A percentile compares a stretch with the other conserved stretches of the same genome.
Evolutionary conservation across 2,329 filamentous ascomycete species (phyloP).

Genomic region (Albifimbria verrucaria): DNA sequence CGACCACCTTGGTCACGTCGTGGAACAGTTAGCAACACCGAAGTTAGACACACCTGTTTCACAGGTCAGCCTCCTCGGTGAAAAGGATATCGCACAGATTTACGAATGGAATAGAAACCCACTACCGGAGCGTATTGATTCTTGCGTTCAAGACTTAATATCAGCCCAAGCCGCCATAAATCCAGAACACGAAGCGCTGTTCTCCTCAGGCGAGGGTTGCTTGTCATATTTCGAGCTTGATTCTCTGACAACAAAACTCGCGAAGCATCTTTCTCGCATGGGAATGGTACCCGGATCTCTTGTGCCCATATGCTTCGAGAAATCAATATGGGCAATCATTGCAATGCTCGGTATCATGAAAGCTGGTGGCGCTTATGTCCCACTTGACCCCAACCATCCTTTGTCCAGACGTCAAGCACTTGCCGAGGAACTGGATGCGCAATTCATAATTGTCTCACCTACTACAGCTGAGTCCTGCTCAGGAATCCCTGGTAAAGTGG

Average conservation of each 20-base stretch:
- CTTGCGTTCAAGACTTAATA: background rate
- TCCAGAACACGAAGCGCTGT: too few species aligned
- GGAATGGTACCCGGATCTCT: conserved; percentile 13
- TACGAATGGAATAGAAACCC: background rate
- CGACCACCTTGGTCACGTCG: background rate
- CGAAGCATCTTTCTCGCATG: conserved; percentile 19
- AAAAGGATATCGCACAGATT: background rate
- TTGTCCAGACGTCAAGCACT: background rate
- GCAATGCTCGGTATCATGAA: conserved; percentile 3
- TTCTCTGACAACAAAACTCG: conserved; percentile 32
- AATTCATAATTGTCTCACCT: background rate
- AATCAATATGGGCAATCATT: background rate
- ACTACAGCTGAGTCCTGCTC: background rate
- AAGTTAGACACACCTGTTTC: background rate
- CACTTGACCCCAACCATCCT: conserved; percentile 10
- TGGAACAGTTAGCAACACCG: background rate
- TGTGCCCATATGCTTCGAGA: conserved; percentile 15
- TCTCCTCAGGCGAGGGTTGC: too few species aligned
- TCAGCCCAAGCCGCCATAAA: background rate
- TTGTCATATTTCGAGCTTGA: background rate
- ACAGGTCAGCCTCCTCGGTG: background rate
- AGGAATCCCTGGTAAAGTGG: background rate
- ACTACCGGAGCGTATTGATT: background rate
- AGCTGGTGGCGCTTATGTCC: conserved; percentile 12
- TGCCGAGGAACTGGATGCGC: background rate